Evolutionary conservation across 352 stramenopile genomes (phyloP).

Genomic region (Pythium dissotocum): DNA sequence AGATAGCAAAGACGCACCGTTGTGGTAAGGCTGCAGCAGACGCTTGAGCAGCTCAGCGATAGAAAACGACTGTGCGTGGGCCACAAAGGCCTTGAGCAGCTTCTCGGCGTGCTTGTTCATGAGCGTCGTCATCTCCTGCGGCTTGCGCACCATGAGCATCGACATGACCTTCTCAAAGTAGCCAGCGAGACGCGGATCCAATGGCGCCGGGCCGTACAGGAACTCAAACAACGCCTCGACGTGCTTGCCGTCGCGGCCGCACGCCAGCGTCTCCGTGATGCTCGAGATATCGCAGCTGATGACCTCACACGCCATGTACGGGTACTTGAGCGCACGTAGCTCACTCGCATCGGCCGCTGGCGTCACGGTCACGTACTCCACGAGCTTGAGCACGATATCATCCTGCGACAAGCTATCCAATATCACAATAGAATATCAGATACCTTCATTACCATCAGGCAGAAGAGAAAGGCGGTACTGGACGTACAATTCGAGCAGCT

Average conservation of each 20-base stretch:
- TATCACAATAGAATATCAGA: conserved; percentile 1
- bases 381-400: conserved; percentile 59
- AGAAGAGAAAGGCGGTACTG: background rate
- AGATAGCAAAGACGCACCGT: conserved; percentile 32
- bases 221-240: conserved; percentile 93
- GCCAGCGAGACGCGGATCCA: conserved; percentile 93
- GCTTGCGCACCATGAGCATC: conserved; percentile 89
- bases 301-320: conserved; percentile 98
- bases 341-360: conserved; percentile 55
- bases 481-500: conserved; percentile 93
- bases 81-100: conserved; percentile 66
- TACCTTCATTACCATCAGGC: background rate
- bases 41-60: conserved; percentile 83
- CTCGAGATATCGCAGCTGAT: conserved; percentile 96
- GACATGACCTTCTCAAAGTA: conserved; percentile 97
- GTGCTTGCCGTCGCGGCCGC: conserved; percentile 51
- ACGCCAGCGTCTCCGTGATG: conserved; percentile 92
- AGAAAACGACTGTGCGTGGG: conserved; percentile 74
- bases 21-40: conserved; percentile 81
- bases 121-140: conserved; percentile 79
- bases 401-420: conserved; percentile 69
- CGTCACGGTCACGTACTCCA: conserved; percentile 74
- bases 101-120: conserved; percentile 84
- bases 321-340: conserved; percentile 88
- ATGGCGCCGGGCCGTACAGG: conserved; percentile 69